Evolutionary conservation across 176 grass and related monocot genomes (phyloP).

Genomic region (Cymbopogon citratus): DNA sequence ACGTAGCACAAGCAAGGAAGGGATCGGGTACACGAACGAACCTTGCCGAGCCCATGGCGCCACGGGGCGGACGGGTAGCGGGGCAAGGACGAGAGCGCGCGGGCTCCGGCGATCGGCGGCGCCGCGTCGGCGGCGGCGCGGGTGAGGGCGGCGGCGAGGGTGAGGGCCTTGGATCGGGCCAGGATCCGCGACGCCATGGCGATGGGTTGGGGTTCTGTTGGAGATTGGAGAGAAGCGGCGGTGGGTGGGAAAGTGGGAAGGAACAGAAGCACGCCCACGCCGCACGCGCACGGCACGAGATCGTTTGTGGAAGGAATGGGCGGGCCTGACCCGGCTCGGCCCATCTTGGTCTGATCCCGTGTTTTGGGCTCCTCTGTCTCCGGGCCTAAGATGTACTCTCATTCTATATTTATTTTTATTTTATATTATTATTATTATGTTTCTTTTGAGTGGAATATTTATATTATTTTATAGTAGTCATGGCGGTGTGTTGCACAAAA

Average conservation of each 20-base stretch:
- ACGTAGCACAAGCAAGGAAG: neutral
- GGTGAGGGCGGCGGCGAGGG: slow-evolving; percentile 19
- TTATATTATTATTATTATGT: no score
- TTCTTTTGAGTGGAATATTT: no score
- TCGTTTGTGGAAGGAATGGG: neutral
- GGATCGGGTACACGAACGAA: neutral
- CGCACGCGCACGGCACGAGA: neutral
- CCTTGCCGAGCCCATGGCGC: slow-evolving; percentile 26
- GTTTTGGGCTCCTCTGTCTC: neutral
- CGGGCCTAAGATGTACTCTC: neutral
- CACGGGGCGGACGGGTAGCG: neutral
- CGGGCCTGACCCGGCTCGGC: neutral
- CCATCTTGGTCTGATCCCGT: neutral
- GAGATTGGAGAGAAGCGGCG: neutral
- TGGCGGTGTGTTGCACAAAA: no score
- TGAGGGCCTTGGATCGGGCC: slow-evolving; percentile 32
- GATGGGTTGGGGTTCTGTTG: neutral
- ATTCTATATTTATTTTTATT: no score
- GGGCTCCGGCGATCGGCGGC: slow-evolving; percentile 10
- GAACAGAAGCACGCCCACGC: neutral
- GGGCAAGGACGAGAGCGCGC: slow-evolving; percentile 27
- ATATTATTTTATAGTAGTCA: no score
- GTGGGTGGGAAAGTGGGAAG: neutral
- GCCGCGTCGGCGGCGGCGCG: neutral
- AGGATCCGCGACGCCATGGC: slow-evolving; percentile 46